phyloP scores from a whole-genome alignment of 495 filamentous ascomycete species.

The Lophium mytilinum region DNA sequence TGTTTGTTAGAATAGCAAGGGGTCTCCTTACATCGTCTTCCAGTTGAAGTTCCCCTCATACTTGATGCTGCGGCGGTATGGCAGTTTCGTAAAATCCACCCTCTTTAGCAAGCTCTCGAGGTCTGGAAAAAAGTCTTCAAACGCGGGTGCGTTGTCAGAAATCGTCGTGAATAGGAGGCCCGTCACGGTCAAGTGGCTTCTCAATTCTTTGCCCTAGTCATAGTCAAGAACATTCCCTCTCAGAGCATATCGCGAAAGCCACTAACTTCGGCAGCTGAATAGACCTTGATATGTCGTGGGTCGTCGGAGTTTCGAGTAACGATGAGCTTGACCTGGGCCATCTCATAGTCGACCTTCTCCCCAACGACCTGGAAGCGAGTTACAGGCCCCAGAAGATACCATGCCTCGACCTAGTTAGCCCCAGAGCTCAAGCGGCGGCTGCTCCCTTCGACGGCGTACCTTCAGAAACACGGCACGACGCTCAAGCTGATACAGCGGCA shows the following conservation, averaged over 20 bases:
- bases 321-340: conserved; percentile 44
- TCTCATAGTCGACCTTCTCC: conserved; percentile 45
- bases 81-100: conserved; percentile 51
- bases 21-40: conserved; percentile 48
- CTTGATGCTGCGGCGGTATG: conserved; percentile 47
- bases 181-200: conserved; percentile 44
- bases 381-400: conserved; percentile 56
- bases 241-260: not conserved
- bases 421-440: not conserved
- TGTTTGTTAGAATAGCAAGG: not conserved
- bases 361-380: conserved; percentile 42
- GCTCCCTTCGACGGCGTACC: not conserved
- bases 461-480: not conserved
- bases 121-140: conserved; percentile 50
- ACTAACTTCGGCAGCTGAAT: conserved; percentile 32
- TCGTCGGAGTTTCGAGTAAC: conserved; percentile 29
- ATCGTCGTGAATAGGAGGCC: conserved; percentile 50
- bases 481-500: not conserved
- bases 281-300: conserved; percentile 33
- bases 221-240: not conserved
- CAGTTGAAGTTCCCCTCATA: conserved; percentile 56
- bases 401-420: conserved; percentile 35
- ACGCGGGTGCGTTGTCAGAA: conserved; percentile 42
- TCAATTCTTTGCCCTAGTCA: conserved; percentile 24
- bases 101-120: conserved; percentile 43